Evolutionary conservation across 371 early-diverging fungal genomes (phyloP), one percentile per base, ranked within the genome.

Genomic region (Rhizopus arrhizus): DNA sequence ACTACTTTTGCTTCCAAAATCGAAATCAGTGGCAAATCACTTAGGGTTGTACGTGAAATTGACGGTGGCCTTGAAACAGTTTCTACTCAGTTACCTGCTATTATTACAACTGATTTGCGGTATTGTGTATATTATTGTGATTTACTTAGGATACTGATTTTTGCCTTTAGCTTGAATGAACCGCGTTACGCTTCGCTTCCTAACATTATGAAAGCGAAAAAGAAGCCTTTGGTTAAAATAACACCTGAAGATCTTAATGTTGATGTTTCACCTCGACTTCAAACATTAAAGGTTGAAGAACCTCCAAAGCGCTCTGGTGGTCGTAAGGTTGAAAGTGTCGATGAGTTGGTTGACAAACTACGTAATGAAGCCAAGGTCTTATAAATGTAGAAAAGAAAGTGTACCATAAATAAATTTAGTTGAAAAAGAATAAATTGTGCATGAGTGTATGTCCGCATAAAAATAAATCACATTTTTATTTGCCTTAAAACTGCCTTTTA

Each of bases 171-270:
- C 41, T 82, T 98, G 65, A 99, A 98, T 78, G 91, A 89, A 70
- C 99, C 99, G 34, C 89, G 97, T 53, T 98, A 92, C 68, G 98
- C 96, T 22, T 93, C 97, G 46, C 88, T 99, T 58, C 91, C 88
- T 59, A 90, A 89, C 83, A 96, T 96, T 72, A 96, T 96, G 97
- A 98, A 99, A 87, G 99, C 99, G 53, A 99, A 97, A 83, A 97
- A 96, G 91, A 99, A 99, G 89, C 94, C 95, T 35, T 76, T 99
- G 69, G 75, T 80, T 55, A 93, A 89, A 75, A 45, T 91, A 36
- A 85, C 90, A 4, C 92, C 93, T 13, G 83, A 80, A 31, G 93
- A 94, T 35, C 82, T 97, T 38, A 89, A 85, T 55, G 87, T 98
- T 32, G 96, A 97, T 65, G 80, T 96, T 58, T 83, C 83, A 53